Base-by-base conservation (phyloP, 1,284 basidiomycete genomes). In the Agaricales sp. region DNA sequence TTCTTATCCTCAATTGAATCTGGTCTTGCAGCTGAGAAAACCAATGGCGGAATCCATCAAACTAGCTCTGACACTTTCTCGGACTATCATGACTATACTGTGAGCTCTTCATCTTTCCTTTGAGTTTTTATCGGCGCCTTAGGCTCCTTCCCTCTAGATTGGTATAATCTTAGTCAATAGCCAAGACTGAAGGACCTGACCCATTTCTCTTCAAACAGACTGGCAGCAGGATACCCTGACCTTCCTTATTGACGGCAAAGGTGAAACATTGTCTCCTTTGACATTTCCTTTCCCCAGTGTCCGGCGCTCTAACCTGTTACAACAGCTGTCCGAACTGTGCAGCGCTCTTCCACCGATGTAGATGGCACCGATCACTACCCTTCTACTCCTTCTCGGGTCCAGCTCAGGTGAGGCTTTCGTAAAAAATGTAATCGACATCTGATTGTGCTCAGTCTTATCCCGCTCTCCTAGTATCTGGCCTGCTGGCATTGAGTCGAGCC, bases 11-110 rank as follows among this genome's bases (percentile, higher is more conserved):
- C 30, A 37, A 12, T 12, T 37, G 16, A 16, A 16, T 16, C 11
- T 12, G 30, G 30, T 11, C 11, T 8, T 21, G 8, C 20, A 43
- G 70, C 73, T 3, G 50, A 59, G 8, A 53, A 61, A 49, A 78
- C 66, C 43, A 64, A 73, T 30, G 82, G 82, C 43, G 59, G 60
- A 14, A 69, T 63, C 4, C 65, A 71, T 51, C 66, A 60, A 20
- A 74, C 70, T 44, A 61, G 80, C 23, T 63, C 73, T 1, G 82
- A 90, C 58, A 82, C 83, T 0, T 85, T 69, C 57, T 55, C 55
- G 51, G 81, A 82, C 59, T 91, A 80, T 66, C 87, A 91, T 61
- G 80, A 85, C 53, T 90, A 80, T 58, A 80, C 84, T 2, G 82
- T 87, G 53, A 51, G 80, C 63, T 18, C 25, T 39, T 23, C 47